These are phyloP conservation scores for Neofusicoccum sp. DNA, from an alignment of 2,329 filamentous ascomycete species.

Conservation along the genomic window DNA sequence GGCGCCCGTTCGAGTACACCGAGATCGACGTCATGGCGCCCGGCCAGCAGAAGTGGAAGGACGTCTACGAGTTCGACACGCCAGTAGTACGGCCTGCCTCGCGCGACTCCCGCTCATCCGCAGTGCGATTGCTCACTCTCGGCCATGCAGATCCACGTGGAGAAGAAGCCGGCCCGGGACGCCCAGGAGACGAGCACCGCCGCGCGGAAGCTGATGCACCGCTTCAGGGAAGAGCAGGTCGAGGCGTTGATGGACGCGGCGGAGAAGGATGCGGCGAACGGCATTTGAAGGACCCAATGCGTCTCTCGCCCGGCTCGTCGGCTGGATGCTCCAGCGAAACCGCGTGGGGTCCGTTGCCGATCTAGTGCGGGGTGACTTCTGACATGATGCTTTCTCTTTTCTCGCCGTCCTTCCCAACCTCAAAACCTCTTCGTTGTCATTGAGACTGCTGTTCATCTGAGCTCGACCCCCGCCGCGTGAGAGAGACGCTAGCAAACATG, in stretches of 20 bases:
- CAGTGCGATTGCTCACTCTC: background rate
- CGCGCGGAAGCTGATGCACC: slow-evolving; percentile 74
- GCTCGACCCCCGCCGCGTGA: background rate
- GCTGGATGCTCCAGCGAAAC: slow-evolving; percentile 15
- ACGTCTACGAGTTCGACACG: slow-evolving; percentile 77
- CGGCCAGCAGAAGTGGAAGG: slow-evolving; percentile 64
- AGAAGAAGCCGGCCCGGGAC: slow-evolving; percentile 44
- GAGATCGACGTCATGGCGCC: slow-evolving; percentile 69
- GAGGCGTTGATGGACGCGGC: slow-evolving; percentile 64
- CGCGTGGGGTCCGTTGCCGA: slow-evolving; percentile 15
- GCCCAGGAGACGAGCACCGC: slow-evolving; percentile 52
- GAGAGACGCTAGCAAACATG: slow-evolving; percentile 36
- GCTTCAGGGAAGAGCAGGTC: slow-evolving; percentile 67
- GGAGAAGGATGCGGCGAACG: slow-evolving; percentile 23
- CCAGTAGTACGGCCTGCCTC: slow-evolving; percentile 61
- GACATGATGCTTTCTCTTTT: background rate
- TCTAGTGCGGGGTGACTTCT: slow-evolving; percentile 13
- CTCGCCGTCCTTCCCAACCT: background rate
- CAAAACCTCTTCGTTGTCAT: background rate
- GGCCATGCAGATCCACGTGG: slow-evolving; percentile 56
- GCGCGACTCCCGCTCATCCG: background rate
- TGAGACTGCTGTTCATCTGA: background rate
- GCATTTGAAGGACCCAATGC: slow-evolving; percentile 4
- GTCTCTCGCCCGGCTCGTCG: slow-evolving; percentile 12
- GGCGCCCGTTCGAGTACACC: slow-evolving; percentile 64